Evolutionary conservation across 2,329 filamentous ascomycete species (phyloP).

Genomic region (Arthrobotrys sphaeroides): DNA sequence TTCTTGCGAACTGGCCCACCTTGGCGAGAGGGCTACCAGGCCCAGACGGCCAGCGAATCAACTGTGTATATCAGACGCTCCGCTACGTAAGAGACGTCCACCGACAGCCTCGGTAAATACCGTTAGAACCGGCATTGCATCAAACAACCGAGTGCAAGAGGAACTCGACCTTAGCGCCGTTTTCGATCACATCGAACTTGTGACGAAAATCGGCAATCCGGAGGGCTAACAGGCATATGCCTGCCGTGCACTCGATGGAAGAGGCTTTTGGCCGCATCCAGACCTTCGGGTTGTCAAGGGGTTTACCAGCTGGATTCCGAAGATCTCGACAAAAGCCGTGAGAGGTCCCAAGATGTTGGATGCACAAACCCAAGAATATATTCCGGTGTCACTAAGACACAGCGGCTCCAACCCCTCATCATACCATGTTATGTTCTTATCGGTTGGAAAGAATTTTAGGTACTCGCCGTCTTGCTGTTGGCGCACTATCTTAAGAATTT

Average conservation of each 20-base stretch:
- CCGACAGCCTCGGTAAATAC: slow-evolving; percentile 51
- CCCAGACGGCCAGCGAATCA: neutral
- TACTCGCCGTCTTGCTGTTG: neutral
- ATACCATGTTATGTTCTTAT: neutral
- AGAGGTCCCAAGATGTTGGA: slow-evolving; percentile 5
- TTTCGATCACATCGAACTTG: slow-evolving; percentile 25
- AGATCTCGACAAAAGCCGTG: slow-evolving; percentile 17
- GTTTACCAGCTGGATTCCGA: slow-evolving; percentile 27
- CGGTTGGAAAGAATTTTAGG: neutral
- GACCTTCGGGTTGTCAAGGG: slow-evolving; percentile 49
- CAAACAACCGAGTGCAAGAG: slow-evolving; percentile 22
- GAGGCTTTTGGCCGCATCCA: slow-evolving; percentile 50
- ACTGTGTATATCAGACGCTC: neutral
- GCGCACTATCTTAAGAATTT: neutral
- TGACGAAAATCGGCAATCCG: slow-evolving; percentile 18
- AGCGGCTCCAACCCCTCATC: slow-evolving; percentile 10
- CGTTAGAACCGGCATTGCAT: slow-evolving; percentile 53
- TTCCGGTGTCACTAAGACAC: neutral
- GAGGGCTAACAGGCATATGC: slow-evolving; percentile 38
- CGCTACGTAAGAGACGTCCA: slow-evolving; percentile 24
- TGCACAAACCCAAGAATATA: slow-evolving; percentile 5
- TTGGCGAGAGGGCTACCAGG: neutral
- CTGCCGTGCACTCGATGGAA: slow-evolving; percentile 15
- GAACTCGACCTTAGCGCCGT: slow-evolving; percentile 39
- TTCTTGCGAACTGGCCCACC: slow-evolving; percentile 11